phyloP scores from a whole-genome alignment of 2,329 filamentous ascomycete genomes.

The Periglandula ipomoeae region DNA sequence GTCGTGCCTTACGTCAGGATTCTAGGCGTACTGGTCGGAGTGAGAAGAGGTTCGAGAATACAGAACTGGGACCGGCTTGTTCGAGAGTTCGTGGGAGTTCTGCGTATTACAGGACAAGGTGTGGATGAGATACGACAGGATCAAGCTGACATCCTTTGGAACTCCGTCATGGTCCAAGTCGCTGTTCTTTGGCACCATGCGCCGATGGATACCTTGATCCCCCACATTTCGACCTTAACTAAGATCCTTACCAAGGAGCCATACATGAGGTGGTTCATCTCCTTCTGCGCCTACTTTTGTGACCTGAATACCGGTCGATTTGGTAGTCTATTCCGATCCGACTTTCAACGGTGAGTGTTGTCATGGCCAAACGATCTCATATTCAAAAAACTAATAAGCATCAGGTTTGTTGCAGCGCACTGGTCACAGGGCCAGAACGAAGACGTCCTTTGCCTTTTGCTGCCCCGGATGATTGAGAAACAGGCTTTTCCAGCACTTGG shows the following conservation, averaged over 20 bases:
- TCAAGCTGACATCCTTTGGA: conserved; percentile 42
- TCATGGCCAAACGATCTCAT: too few relatives aligned
- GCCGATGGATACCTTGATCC: conserved; percentile 69
- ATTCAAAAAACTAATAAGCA: conserved; percentile 11
- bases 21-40: conserved; percentile 62
- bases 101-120: conserved; percentile 37
- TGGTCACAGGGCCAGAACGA: conserved; percentile 62
- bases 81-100: conserved; percentile 41
- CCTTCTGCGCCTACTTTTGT: conserved; percentile 76
- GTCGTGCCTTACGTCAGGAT: conserved; percentile 45
- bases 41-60: conserved; percentile 72
- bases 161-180: conserved; percentile 44
- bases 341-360: conserved; percentile 66
- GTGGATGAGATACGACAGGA: conserved; percentile 25
- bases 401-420: conserved; percentile 64
- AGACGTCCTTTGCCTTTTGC: conserved; percentile 57
- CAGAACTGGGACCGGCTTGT: conserved; percentile 61
- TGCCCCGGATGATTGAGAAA: conserved; percentile 54
- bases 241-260: conserved; percentile 55
- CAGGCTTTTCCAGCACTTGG: conserved; percentile 43
- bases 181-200: conserved; percentile 66
- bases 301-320: conserved; percentile 68
- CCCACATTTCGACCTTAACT: conserved; percentile 56
- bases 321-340: conserved; percentile 64
- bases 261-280: conserved; percentile 65